Evolutionary conservation across 176 grass and related monocot genomes (phyloP), one percentile per base, ranked within the genome.

Genomic region (Oryza glaberrima): DNA sequence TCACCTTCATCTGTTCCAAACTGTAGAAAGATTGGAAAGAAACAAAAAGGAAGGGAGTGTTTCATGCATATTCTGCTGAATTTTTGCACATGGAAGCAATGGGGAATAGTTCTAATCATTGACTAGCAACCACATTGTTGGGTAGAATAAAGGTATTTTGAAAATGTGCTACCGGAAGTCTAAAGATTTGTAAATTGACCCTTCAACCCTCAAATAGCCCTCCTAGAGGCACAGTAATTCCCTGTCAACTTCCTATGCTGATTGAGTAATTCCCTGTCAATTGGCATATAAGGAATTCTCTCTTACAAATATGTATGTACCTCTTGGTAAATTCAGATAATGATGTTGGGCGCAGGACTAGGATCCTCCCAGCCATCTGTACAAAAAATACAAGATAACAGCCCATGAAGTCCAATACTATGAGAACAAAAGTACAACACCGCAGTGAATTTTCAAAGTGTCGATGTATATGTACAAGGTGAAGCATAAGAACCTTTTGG

Each of bases 281-380:
- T 26, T 26, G 26, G 26, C 26, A 26, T 26, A 26, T 26, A 26
- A 26, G 26, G 26, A 26, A 26, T 26, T 26, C 26, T 26, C 26
- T 26, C 26, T 38, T 17, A 63, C 40, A 84, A 78, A 75, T 48
- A 91, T 11, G 79, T 6, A 36, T 81, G 48, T 84, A 94, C 96
- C 93, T 94, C 47, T 96, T 89, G 69, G 85, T 94, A 54, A 99
- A 99, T 89, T 96, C 91, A 78, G 90, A 84, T 80, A 99, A 56
- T 78, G 91, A 92, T 86, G 91, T 65, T 69, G 90, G 96, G 69
- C 91, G 84, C 63, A 79, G 70, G 13, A 94, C 90, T 91, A 99
- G 84, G 81, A 99, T 95, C 76, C 93, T 90, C 69, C 93, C 93
- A 94, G 96, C 93, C 93, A 99, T 96, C 96, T 99, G 68, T 17